Evolutionary conservation across 2,329 filamentous ascomycete genomes (phyloP), one percentile per base, ranked within the genome.

Genomic region (Colletotrichum sublineola): DNA sequence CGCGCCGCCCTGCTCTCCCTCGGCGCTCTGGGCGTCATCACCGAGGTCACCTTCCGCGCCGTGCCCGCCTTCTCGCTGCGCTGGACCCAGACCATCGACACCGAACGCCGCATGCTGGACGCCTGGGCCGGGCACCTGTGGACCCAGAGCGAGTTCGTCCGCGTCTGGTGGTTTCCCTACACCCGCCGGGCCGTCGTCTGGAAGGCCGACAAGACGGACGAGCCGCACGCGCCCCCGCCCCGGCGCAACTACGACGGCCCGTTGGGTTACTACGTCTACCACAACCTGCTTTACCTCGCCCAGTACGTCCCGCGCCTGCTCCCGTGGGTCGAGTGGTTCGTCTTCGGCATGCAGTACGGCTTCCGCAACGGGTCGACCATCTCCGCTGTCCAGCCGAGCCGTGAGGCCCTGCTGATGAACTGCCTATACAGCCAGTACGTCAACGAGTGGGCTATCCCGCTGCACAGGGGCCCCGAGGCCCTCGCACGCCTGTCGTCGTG

Each of bases 351-450:
- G 93, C 95, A 98, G 82, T 98, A 98, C 80, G 96, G 96, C 63
- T 98, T 98, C 86, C 86, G 86, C 44, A 89, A 94, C 73, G 91
- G 90, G 62, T 88, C 87, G 3, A 87, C 87, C 64, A 92, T 90
- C 52, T 86, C 88, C n/a, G 96, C 93, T 7, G 89, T 98, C 24
- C 93, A 98, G 81, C 91, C 92, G 31, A 93, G 93, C 74, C 90
- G 93, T 72, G 86, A 92, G 75, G 96, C 95, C 15, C 88, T 98
- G 57, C 87, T 98, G 64, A 96, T 99, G 93, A 96, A 99, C 84
- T 99, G 96, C 79, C 89, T 98, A 7, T 99, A 98, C 85, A 96
- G 93, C n/a, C 96, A 99, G 80, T 97, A 94, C 77, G 96, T 99
- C 75, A 98, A 99, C 81, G 96, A 99, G 81, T 99, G 96, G 96